phyloP scores from a whole-genome alignment of 306 rosid species.

The Alnus glutinosa region DNA sequence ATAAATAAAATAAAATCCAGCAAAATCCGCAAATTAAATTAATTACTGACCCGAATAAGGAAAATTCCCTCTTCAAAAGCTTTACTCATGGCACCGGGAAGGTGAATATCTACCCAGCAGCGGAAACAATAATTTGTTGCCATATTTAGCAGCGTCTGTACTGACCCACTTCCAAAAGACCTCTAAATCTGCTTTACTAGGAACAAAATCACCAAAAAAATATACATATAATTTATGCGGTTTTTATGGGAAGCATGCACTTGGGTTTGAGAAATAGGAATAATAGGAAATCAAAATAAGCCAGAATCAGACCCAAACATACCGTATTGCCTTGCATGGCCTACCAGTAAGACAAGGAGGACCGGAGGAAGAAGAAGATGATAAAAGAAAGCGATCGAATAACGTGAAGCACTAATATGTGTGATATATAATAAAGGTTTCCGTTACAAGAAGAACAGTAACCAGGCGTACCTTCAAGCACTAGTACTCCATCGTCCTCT shows the following conservation, averaged over 20 bases:
- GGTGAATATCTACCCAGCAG: constrained; percentile 18
- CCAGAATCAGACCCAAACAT: constrained; percentile 9
- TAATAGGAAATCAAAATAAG: not conserved
- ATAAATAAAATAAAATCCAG: constrained; percentile 1
- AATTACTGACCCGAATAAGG: constrained; percentile 33
- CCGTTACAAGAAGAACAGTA: constrained; percentile 48
- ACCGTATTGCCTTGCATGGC: constrained; percentile 20
- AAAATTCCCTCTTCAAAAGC: constrained; percentile 20
- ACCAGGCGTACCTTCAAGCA: constrained; percentile 22
- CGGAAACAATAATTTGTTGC: constrained; percentile 32
- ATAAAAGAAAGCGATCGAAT: not conserved
- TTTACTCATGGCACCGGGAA: constrained; percentile 13
- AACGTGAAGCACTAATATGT: not conserved
- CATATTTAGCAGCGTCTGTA: constrained; percentile 27
- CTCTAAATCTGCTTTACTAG: not conserved
- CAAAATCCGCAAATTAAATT: constrained; percentile 12
- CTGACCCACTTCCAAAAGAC: no score
- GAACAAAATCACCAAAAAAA: not conserved
- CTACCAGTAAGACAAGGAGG: not conserved
- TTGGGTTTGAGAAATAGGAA: no score
- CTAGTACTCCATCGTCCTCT: not conserved
- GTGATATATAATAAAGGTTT: constrained; percentile 17
- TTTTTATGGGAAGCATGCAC: not conserved
- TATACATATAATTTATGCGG: not conserved
- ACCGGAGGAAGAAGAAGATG: not conserved